Conservation (phyloP, 345 rosid genomes). For the Trapa bicornis region DNA sequence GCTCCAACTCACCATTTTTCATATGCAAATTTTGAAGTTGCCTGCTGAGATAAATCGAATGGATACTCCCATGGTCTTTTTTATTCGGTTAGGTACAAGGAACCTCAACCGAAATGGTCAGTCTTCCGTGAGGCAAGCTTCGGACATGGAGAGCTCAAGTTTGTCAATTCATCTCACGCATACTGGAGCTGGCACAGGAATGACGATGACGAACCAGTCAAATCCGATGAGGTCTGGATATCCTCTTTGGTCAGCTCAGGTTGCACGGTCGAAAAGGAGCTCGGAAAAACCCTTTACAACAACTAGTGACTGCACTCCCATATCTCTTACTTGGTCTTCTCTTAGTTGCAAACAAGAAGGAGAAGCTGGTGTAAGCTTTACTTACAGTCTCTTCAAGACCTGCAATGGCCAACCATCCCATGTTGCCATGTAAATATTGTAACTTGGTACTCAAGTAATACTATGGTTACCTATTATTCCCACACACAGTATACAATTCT, state of each 20-base stretch:
- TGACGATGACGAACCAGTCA: constrained; percentile 84
- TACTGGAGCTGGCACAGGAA: constrained; percentile 96
- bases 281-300: constrained; percentile 30
- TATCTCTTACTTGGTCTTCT: background rate
- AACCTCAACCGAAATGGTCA: constrained; percentile 84
- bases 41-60: background rate
- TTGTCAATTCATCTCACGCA: constrained; percentile 72
- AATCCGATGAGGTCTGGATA: constrained; percentile 80
- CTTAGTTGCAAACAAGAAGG: background rate
- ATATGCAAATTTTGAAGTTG: background rate
- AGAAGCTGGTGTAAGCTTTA: background rate
- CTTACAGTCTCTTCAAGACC: background rate
- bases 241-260: constrained; percentile 50
- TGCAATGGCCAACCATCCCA: background rate
- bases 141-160: constrained; percentile 82
- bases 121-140: constrained; percentile 94
- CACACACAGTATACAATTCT: too few relatives aligned
- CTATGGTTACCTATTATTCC: background rate
- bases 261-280: constrained; percentile 34
- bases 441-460: background rate
- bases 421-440: background rate
- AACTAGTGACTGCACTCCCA: background rate
- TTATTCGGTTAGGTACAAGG: constrained; percentile 27
- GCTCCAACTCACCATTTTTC: background rate
- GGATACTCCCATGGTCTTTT: background rate